Conservation (phyloP, 371 early-diverging fungal species). For the Mucor velutinosus region DNA sequence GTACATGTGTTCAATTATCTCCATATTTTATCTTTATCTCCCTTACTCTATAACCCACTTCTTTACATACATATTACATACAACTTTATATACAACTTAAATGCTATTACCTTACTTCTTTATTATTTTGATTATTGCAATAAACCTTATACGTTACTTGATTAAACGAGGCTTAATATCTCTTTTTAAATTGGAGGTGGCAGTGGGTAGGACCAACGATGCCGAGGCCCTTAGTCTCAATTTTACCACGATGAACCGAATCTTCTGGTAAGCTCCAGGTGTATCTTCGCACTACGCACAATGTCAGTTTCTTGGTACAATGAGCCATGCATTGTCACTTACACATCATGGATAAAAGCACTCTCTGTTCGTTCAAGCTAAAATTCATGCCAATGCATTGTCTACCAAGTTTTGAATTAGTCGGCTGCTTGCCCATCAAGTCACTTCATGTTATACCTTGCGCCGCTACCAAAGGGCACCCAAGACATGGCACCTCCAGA, state of each 20-base stretch:
- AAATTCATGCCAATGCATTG: conserved; percentile 64
- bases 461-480: conserved; percentile 55
- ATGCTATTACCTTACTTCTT: not conserved
- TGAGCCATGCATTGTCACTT: conserved; percentile 2
- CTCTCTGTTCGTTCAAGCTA: conserved; percentile 53
- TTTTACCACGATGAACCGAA: not conserved
- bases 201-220: not conserved
- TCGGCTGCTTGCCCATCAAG: not conserved
- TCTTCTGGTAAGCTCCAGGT: not conserved
- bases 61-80: not conserved
- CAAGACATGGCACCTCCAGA: conserved; percentile 34
- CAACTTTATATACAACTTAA: not conserved
- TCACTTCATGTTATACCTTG: not conserved
- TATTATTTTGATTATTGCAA: not conserved
- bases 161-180: conserved; percentile 17
- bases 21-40: not conserved
- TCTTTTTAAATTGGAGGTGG: not conserved
- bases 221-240: not conserved
- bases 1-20: not conserved
- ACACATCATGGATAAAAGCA: conserved; percentile 51
- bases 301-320: not conserved
- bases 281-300: not conserved
- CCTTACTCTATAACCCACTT: not conserved
- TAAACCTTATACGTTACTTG: not conserved
- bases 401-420: conserved; percentile 8